Conservation (phyloP, 345 rosid species). For the Draba incana region DNA sequence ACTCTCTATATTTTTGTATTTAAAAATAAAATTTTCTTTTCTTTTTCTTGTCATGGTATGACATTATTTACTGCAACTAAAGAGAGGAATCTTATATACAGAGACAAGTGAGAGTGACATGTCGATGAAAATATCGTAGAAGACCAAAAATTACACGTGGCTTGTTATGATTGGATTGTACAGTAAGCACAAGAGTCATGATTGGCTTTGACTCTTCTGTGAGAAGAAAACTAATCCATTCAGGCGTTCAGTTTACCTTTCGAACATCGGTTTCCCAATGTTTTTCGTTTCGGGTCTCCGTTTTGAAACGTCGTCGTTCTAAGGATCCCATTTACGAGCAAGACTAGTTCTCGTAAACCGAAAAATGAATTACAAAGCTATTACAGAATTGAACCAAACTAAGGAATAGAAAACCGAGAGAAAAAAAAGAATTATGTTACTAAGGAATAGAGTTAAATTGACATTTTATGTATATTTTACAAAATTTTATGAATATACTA, state of each 20-base stretch:
- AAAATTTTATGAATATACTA: too few species aligned
- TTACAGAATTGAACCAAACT: not conserved
- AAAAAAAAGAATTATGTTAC: too few species aligned
- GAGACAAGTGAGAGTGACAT: conserved; percentile 35
- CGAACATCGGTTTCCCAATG: conserved; percentile 37
- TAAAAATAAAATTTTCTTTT: not conserved
- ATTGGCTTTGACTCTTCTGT: conserved; percentile 37
- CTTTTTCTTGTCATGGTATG: conserved; percentile 3
- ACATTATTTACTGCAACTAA: conserved; percentile 17
- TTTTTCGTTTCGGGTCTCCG: conserved; percentile 34
- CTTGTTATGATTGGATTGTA: not conserved
- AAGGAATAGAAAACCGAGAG: not conserved
- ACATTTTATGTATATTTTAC: too few species aligned
- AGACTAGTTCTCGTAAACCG: conserved; percentile 2
- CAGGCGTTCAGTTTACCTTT: conserved; percentile 37
- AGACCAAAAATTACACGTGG: conserved; percentile 14
- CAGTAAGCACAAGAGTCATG: conserved; percentile 28
- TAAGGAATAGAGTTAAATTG: too few species aligned
- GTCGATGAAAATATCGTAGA: conserved; percentile 30
- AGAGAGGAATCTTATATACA: conserved; percentile 34
- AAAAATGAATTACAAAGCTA: not conserved
- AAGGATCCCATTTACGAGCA: not conserved
- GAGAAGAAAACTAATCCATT: conserved; percentile 5
- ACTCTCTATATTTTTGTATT: too few species aligned
- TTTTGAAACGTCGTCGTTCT: conserved; percentile 20